A percentile compares a stretch with the other conserved stretches of the same genome.
These are phyloP conservation scores for Thielaviopsis musarum DNA, from an alignment of 2,329 filamentous ascomycete species.

Conservation along the genomic window DNA sequence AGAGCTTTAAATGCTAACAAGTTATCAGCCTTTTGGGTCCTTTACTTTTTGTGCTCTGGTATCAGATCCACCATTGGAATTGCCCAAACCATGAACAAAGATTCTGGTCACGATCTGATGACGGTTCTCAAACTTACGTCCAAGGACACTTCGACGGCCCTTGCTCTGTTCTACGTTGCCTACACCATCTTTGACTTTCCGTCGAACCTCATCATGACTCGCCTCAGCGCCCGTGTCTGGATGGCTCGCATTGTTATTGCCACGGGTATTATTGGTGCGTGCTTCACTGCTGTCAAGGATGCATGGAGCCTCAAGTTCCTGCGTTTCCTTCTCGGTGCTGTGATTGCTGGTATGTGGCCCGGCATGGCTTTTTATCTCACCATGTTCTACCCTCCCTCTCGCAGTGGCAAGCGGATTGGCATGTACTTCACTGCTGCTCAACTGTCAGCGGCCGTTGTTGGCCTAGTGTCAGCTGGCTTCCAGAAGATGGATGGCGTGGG, in stretches of 20 bases:
- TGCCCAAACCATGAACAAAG: constrained; percentile 81
- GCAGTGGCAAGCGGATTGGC: constrained; percentile 75
- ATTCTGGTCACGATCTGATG: constrained; percentile 55
- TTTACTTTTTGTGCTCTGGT: constrained; percentile 85
- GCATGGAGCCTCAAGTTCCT: constrained; percentile 84
- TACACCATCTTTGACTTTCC: constrained; percentile 84
- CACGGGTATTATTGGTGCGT: constrained; percentile 68
- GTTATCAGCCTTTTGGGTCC: constrained; percentile 56
- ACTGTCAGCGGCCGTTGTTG: constrained; percentile 75
- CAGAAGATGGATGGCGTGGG: constrained; percentile 71
- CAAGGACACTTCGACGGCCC: constrained; percentile 65
- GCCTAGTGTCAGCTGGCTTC: constrained; percentile 78
- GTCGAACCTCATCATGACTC: constrained; percentile 78
- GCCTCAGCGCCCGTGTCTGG: constrained; percentile 71
- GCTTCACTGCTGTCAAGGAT: constrained; percentile 64
- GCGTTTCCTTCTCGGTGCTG: constrained; percentile 67
- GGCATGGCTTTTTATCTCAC: constrained; percentile 90
- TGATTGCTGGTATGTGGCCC: constrained; percentile 89
- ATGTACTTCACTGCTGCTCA: constrained; percentile 82
- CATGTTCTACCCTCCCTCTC: constrained; percentile 75
- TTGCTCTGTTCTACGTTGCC: constrained; percentile 81
- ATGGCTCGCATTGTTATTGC: constrained; percentile 84
- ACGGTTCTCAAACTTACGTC: constrained; percentile 50
- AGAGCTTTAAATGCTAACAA: neutral
- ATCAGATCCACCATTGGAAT: constrained; percentile 85